Evolutionary conservation across 106 monocot genomes (phyloP), one percentile per base, ranked within the genome.

Genomic region (Cymbidium sinense): DNA sequence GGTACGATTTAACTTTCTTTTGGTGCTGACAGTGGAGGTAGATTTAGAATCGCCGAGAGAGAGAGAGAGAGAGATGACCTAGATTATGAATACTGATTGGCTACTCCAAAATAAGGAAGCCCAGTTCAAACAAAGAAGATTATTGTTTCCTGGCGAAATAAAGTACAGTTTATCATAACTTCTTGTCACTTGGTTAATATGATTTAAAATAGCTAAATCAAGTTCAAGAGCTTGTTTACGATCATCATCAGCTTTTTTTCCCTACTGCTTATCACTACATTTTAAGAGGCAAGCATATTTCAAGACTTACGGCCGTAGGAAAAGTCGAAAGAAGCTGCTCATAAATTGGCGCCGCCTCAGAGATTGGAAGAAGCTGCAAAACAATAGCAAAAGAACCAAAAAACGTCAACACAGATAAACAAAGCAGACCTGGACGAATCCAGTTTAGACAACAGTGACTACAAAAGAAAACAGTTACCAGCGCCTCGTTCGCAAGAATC

Each of bases 311-410:
- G 3, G 92, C 83, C 5, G 98, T 98, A 3, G 98, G 98, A 73
- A 94, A 98, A 13, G 90, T 87, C 0, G 88, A 69, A 51, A 98
- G 80, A 35, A 98, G 92, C 79, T 88, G 86, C 88, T 98, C 98
- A 23, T 98, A 98, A 20, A 98, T 89, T 12, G 94, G 94, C 1
- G 72, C 81, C 7, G 98, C 88, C 77, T 91, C 98, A 1, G 78
- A 77, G 23, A 98, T 83, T 35, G 94, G 80, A 39, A 98, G 84
- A 78, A 77, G 37, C 98, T 98, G 75, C 73, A 84, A 76, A 74
- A 76, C n/a, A 18, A 76, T 44, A 36, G 15, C 7, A 41, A 78
- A 52, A 4, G 52, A 50, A 65, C 64, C 28, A 35, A 39, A 34
- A 75, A 76, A 73, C 30, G 28, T 36, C 10, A 33, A 65, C 27